Conservation (phyloP, 257 asterid species). For the Solanum neorickii region DNA sequence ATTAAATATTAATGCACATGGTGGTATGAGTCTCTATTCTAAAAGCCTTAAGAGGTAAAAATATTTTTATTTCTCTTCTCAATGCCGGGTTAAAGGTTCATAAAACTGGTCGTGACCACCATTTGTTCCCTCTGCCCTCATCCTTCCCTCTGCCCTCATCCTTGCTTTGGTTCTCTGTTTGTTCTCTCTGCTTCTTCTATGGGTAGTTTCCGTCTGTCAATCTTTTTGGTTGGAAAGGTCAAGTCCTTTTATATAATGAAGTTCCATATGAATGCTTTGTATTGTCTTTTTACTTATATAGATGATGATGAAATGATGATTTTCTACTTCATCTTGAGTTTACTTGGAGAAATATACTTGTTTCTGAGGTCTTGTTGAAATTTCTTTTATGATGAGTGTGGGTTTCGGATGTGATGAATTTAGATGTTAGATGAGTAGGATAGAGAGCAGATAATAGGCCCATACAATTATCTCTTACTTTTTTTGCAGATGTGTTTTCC, state of each 20-base stretch:
- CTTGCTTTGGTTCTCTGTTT: not conserved
- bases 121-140: not conserved
- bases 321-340: not conserved
- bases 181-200: not conserved
- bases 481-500: not conserved
- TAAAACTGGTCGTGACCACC: not conserved
- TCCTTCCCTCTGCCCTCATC: not conserved
- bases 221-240: not conserved
- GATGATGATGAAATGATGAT: not conserved
- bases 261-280: not conserved
- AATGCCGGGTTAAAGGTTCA: not conserved
- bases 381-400: conserved; percentile 1
- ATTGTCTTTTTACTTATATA: not conserved
- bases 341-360: not conserved
- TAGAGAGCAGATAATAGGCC: conserved; percentile 40
- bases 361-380: not conserved
- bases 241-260: not conserved
- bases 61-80: not conserved
- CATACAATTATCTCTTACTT: conserved; percentile 9
- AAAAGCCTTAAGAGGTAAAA: not conserved
- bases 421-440: conserved; percentile 32
- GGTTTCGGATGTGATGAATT: conserved; percentile 26
- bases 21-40: not conserved
- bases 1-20: not conserved
- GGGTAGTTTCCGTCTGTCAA: not conserved